Conservation (phyloP, 257 asterid genomes). For the Scutellaria minor region DNA sequence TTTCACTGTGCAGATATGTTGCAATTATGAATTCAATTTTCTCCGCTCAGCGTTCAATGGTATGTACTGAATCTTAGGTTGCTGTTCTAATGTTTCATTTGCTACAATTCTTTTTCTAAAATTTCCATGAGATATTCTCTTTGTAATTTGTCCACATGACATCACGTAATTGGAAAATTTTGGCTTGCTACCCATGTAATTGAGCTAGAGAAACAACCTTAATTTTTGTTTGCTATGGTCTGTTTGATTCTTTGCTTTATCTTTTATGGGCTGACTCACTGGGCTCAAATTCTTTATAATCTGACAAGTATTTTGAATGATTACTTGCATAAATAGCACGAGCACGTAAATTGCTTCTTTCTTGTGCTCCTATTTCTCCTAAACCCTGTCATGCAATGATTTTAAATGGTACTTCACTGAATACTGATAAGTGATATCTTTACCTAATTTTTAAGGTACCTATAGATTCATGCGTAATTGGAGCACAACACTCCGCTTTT, state of each 20-base stretch:
- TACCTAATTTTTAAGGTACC: constrained; percentile 66
- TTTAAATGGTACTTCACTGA: not conserved
- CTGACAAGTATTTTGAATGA: not conserved
- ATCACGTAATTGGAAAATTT: not conserved
- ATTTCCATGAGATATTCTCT: constrained; percentile 8
- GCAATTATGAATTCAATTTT: constrained; percentile 95
- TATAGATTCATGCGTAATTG: constrained; percentile 82
- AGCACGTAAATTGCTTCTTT: constrained; percentile 5
- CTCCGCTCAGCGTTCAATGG: constrained; percentile 96
- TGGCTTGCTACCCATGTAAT: not conserved
- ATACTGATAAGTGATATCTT: not conserved
- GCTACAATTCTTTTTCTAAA: constrained; percentile 6
- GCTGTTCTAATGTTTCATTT: constrained; percentile 12
- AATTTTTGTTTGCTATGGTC: not conserved
- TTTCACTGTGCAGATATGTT: constrained; percentile 71
- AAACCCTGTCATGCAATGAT: constrained; percentile 4
- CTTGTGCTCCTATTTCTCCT: constrained; percentile 15
- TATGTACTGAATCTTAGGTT: constrained; percentile 36
- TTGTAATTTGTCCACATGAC: constrained; percentile 4
- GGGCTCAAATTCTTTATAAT: not conserved
- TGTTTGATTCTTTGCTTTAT: not conserved
- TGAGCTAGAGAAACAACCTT: constrained; percentile 26
- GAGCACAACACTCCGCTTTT: constrained; percentile 90
- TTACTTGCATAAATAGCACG: not conserved
- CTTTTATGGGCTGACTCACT: not conserved